phyloP scores from a whole-genome alignment of 2,329 filamentous ascomycete genomes.

The Rachicladosporium sp. region DNA sequence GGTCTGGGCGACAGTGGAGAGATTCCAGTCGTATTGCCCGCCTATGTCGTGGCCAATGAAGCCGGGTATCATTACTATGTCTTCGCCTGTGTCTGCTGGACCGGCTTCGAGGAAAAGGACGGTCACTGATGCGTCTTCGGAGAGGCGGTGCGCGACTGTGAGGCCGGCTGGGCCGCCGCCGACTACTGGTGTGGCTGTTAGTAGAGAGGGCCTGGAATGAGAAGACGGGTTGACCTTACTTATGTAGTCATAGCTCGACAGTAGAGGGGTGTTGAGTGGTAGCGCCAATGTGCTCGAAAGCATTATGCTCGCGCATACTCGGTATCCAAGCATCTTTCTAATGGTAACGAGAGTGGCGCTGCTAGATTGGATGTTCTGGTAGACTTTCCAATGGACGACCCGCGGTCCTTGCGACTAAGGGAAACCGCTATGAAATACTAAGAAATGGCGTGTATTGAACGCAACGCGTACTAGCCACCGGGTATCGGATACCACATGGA shows the following conservation, averaged over 20 bases:
- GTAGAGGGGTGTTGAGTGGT: conserved; percentile 18
- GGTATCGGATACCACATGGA: too few relatives aligned
- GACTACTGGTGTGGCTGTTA: conserved; percentile 10
- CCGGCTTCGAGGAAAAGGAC: conserved; percentile 23
- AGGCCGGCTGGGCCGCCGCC: conserved; percentile 20
- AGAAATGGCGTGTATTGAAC: too few relatives aligned
- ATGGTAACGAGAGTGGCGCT: too few relatives aligned
- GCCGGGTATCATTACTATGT: conserved; percentile 15
- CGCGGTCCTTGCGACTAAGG: background rate
- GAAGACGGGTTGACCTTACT: background rate
- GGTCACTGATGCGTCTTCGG: conserved; percentile 17
- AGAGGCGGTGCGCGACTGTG: conserved; percentile 19
- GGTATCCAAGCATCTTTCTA: conserved; percentile 5
- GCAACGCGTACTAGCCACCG: too few relatives aligned
- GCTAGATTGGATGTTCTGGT: background rate
- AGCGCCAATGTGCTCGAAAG: conserved; percentile 7
- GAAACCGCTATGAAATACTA: background rate
- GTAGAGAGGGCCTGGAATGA: too few relatives aligned
- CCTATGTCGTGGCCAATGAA: conserved; percentile 17
- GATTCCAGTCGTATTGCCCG: conserved; percentile 18
- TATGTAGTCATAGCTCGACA: conserved; percentile 20
- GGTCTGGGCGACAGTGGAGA: conserved; percentile 15
- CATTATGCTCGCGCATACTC: conserved; percentile 4
- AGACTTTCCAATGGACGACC: too few relatives aligned
- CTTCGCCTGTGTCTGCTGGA: conserved; percentile 13